phyloP scores from a whole-genome alignment of 176 grass and related monocot species.

The Thinopyrum elongatum region DNA sequence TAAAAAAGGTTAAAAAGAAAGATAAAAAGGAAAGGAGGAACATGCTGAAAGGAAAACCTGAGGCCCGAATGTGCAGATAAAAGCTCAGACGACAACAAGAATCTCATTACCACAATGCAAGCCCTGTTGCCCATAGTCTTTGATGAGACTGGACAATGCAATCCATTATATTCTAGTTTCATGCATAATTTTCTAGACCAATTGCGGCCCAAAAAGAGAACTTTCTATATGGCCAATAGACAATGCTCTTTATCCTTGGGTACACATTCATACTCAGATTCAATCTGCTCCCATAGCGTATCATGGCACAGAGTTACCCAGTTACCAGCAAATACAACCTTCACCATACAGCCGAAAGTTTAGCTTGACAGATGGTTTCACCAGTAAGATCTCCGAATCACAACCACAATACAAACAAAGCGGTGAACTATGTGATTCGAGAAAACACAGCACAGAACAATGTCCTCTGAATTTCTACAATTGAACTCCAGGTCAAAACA shows the following conservation, averaged over 20 bases:
- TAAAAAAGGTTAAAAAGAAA: conserved; percentile 8
- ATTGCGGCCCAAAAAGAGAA: background rate
- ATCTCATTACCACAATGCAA: conserved; percentile 42
- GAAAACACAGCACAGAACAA: background rate
- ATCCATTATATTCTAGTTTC: background rate
- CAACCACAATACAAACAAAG: background rate
- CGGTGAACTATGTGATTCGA: background rate
- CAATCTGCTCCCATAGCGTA: background rate
- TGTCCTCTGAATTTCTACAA: background rate
- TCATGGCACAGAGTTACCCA: background rate
- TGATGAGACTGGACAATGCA: conserved; percentile 45
- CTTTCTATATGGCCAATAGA: background rate
- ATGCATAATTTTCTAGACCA: background rate
- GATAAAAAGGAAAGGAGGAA: conserved; percentile 21
- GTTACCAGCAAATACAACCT: background rate
- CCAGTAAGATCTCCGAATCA: background rate
- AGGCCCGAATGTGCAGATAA: conserved; percentile 30
- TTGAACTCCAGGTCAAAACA: conserved; percentile 6
- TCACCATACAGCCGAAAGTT: background rate
- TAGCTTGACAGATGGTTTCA: background rate
- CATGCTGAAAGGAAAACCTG: conserved; percentile 44
- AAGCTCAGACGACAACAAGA: conserved; percentile 47
- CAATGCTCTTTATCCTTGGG: background rate
- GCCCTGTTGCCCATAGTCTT: conserved; percentile 27
- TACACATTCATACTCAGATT: background rate